A percentile compares a stretch with the other conserved stretches of the same genome.
phyloP scores from a whole-genome alignment of 192 early-diverging fungal genomes.

The Cetraspora pellucida region DNA sequence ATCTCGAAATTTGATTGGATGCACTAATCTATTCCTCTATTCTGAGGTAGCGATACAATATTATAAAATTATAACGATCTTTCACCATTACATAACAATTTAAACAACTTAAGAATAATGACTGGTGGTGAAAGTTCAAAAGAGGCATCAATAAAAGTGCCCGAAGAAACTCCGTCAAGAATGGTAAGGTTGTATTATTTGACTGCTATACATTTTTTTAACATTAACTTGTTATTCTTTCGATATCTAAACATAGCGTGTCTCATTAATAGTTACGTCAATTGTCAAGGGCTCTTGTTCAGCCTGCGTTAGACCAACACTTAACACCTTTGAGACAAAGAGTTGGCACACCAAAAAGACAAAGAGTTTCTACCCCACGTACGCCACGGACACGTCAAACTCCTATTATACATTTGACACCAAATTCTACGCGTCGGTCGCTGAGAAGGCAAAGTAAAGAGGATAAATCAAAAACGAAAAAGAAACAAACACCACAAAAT shows the following conservation, averaged over 20 bases:
- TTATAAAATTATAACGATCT: too few relatives aligned
- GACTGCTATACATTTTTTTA: too few relatives aligned
- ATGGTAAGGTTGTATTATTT: conserved; percentile 10
- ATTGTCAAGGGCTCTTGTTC: neutral
- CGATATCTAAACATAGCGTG: neutral
- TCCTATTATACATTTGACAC: neutral
- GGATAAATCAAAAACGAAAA: neutral
- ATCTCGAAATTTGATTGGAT: too few relatives aligned
- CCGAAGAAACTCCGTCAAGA: conserved; percentile 13
- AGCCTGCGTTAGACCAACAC: neutral
- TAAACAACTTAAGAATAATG: too few relatives aligned
- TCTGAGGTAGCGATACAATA: too few relatives aligned
- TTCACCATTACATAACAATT: too few relatives aligned
- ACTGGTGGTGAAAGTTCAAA: neutral
- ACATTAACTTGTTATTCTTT: neutral
- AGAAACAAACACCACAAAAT: neutral
- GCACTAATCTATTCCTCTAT: too few relatives aligned
- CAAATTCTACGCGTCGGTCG: neutral
- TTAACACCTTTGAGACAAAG: neutral
- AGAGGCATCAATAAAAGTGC: neutral
- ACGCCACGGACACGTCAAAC: too few relatives aligned
- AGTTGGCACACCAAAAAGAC: neutral
- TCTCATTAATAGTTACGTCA: neutral
- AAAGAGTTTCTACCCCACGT: neutral
- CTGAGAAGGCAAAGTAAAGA: neutral